These are phyloP conservation scores for Rhododendron mucronatum DNA, from an alignment of 148 eudicot genomes.

Conservation along the genomic window DNA sequence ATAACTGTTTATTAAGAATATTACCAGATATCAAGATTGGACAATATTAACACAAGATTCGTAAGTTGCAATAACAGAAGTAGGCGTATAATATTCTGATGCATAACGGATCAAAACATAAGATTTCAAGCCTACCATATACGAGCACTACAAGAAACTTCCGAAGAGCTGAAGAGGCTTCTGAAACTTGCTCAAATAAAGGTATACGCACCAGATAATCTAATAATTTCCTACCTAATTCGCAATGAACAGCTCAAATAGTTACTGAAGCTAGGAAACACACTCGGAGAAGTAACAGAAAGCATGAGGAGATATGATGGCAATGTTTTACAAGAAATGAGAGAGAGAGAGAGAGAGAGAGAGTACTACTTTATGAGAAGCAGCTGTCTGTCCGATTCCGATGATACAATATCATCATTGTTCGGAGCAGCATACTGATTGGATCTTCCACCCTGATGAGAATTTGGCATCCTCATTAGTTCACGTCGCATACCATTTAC, in stretches of 20 bases:
- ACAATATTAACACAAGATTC: not conserved
- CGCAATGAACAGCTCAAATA: not conserved
- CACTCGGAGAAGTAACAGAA: not conserved
- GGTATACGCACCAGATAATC: not conserved
- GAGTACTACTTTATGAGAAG: slow-evolving; percentile 65
- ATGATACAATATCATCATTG: slow-evolving; percentile 77
- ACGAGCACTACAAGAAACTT: not conserved
- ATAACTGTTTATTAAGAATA: not conserved
- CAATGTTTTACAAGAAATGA: not conserved
- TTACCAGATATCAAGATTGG: not conserved
- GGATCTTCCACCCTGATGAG: slow-evolving; percentile 48
- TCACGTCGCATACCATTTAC: slow-evolving; percentile 57
- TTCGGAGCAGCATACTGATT: slow-evolving; percentile 48
- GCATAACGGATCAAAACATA: not conserved
- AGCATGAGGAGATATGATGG: not conserved
- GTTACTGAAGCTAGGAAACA: not conserved
- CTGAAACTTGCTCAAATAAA: not conserved
- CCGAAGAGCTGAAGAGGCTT: not conserved
- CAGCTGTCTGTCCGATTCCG: slow-evolving; percentile 86
- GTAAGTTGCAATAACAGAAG: not conserved
- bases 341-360: not conserved
- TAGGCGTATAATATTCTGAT: not conserved
- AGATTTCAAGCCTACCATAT: not conserved
- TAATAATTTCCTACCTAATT: not conserved
- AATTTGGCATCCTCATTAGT: slow-evolving; percentile 67